Conservation (phyloP, 2,329 filamentous ascomycete genomes). For the Penicillium brasilianum region DNA sequence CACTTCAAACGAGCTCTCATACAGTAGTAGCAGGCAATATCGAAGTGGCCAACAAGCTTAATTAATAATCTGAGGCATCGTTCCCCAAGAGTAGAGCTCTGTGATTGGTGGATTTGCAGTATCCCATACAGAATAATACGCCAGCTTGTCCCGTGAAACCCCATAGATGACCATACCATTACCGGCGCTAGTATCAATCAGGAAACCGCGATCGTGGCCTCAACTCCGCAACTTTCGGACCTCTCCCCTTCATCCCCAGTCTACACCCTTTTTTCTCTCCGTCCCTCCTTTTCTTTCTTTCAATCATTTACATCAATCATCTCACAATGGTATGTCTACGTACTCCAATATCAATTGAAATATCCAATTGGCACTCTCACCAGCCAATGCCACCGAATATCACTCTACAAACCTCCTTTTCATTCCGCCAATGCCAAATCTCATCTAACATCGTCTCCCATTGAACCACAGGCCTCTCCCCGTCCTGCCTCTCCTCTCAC, state of each 20-base stretch:
- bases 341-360: neutral
- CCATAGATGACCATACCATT: constrained; percentile 15
- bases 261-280: constrained; percentile 19
- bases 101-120: constrained; percentile 18
- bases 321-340: constrained; percentile 30
- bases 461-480: constrained; percentile 41
- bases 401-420: constrained; percentile 10
- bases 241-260: constrained; percentile 21
- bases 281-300: constrained; percentile 18
- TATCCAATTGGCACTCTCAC: neutral
- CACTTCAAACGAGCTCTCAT: no score
- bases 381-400: constrained; percentile 5
- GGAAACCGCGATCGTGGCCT: constrained; percentile 38
- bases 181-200: constrained; percentile 26
- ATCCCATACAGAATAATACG: constrained; percentile 20
- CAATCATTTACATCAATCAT: constrained; percentile 16
- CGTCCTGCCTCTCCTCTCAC: constrained; percentile 51
- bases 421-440: constrained; percentile 7
- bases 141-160: neutral
- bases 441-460: constrained; percentile 6
- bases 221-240: constrained; percentile 31
- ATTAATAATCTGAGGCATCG: neutral
- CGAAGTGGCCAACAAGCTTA: no score
- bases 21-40: no score
- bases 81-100: neutral